A percentile compares a stretch with the other conserved stretches of the same genome.
Conservation (phyloP, 257 asterid species). For the Hygrophila difformis region DNA sequence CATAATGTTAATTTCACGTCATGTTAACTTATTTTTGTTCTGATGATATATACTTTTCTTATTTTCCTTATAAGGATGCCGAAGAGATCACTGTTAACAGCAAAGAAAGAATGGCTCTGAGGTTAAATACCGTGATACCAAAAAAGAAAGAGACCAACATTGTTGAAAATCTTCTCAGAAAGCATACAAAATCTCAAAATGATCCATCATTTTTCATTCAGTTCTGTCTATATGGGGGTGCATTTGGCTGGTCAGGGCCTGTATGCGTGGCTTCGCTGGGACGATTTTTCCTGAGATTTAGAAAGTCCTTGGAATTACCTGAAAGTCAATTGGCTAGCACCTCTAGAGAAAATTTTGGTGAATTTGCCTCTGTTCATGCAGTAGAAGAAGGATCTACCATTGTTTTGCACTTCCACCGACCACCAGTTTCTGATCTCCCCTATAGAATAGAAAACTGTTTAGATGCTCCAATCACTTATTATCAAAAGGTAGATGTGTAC, state of each 20-base stretch:
- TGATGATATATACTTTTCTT: slow-evolving; percentile 10
- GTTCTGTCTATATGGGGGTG: slow-evolving; percentile 52
- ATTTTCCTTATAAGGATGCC: slow-evolving; percentile 48
- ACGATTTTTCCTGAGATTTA: slow-evolving; percentile 75
- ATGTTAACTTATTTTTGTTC: slow-evolving; percentile 15
- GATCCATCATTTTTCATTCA: slow-evolving; percentile 62
- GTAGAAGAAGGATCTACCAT: slow-evolving; percentile 85
- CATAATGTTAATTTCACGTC: slow-evolving; percentile 1
- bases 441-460: slow-evolving; percentile 82
- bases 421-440: slow-evolving; percentile 58
- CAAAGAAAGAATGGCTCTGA: slow-evolving; percentile 62
- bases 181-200: slow-evolving; percentile 65
- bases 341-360: no score
- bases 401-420: slow-evolving; percentile 62
- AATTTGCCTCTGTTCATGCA: slow-evolving; percentile 73
- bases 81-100: slow-evolving; percentile 54
- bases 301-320: slow-evolving; percentile 32
- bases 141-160: slow-evolving; percentile 41
- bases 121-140: slow-evolving; percentile 40
- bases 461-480: slow-evolving; percentile 65
- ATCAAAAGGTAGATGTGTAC: slow-evolving; percentile 68
- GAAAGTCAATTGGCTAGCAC: slow-evolving; percentile 30
- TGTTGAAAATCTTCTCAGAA: slow-evolving; percentile 61
- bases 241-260: slow-evolving; percentile 85
- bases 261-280: slow-evolving; percentile 88